Evolutionary conservation across 768 basidiomycete genomes (phyloP), one percentile per base, ranked within the genome.

Genomic region (Sarcodon aspratus): DNA sequence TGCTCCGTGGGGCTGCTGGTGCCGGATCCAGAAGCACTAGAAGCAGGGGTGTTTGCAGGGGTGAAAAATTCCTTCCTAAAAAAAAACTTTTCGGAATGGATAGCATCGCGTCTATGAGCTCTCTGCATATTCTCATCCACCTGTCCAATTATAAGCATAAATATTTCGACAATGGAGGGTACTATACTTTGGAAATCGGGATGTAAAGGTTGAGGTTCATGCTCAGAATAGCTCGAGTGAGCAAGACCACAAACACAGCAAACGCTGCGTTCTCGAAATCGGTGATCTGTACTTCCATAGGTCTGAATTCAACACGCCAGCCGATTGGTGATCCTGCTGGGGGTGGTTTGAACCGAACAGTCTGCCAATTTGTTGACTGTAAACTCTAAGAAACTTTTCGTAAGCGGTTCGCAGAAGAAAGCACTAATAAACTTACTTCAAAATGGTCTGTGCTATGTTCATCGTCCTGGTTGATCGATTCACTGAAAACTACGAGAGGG

Each of bases 291-390:
- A 98, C 93, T 63, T 99, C 96, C 96, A 98, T 98, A 62, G 88
- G 91, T 50, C 96, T 75, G 67, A 99, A 99, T 63, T 99, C 96
- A 5, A 98, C 95, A 36, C 96, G 76, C 96, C 96, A 99, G 33
- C 95, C 96, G 48, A 98, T 97, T 7, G 80, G 63, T 6, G 95
- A 92, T 48, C 87, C 82, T 5, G 89, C 83, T 27, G 96, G 95
- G 10, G 96, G 96, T 2, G 96, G 96, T 63, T 99, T 99, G 77
- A 99, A 99, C 44, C 96, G 80, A 33, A 99, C 72, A 0, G 96
- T 97, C 68, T 99, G 96, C 96, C 96, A 99, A 60, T 99, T 99
- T 4, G 96, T 99, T 2, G 96, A 98, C 77, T 99, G 96, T 21
- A 99, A 84, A 59, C 97, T 98, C 87, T 95, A 63, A 6, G 45